phyloP scores from a whole-genome alignment of 2,329 filamentous ascomycete genomes.

The Penicillium sp. region DNA sequence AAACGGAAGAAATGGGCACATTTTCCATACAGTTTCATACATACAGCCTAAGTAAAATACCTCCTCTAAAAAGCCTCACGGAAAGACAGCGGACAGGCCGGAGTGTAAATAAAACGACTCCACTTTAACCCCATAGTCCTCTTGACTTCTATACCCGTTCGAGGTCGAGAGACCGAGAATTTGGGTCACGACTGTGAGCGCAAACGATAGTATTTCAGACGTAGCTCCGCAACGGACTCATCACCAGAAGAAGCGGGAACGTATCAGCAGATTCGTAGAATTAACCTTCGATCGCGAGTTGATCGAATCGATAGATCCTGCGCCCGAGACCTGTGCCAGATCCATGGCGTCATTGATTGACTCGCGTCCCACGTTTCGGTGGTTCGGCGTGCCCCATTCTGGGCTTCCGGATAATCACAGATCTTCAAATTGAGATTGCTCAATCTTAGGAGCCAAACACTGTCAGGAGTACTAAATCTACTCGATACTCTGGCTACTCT shows the following conservation, averaged over 20 bases:
- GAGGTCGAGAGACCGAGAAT: background rate
- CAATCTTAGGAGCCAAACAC: background rate
- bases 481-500: constrained; percentile 16
- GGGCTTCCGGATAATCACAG: constrained; percentile 23
- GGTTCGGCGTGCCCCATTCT: constrained; percentile 28
- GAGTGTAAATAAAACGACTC: constrained; percentile 32
- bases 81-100: constrained; percentile 23
- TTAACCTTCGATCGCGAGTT: background rate
- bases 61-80: constrained; percentile 14
- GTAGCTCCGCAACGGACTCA: background rate
- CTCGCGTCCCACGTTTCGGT: constrained; percentile 39
- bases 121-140: constrained; percentile 25
- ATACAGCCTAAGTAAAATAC: constrained; percentile 1
- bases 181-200: background rate
- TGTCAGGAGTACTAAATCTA: constrained; percentile 5
- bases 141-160: constrained; percentile 3
- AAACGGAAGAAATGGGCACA: background rate
- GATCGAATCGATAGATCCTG: constrained; percentile 19
- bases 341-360: constrained; percentile 36
- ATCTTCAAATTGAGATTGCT: constrained; percentile 19
- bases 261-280: background rate
- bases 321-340: constrained; percentile 4
- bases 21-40: constrained; percentile 9
- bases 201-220: background rate
- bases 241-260: constrained; percentile 6